Percentiles rank a stretch among this genome's conserved stretches.
Conservation (phyloP, 192 early-diverging fungal species). For the Backusella tarrabulga region DNA sequence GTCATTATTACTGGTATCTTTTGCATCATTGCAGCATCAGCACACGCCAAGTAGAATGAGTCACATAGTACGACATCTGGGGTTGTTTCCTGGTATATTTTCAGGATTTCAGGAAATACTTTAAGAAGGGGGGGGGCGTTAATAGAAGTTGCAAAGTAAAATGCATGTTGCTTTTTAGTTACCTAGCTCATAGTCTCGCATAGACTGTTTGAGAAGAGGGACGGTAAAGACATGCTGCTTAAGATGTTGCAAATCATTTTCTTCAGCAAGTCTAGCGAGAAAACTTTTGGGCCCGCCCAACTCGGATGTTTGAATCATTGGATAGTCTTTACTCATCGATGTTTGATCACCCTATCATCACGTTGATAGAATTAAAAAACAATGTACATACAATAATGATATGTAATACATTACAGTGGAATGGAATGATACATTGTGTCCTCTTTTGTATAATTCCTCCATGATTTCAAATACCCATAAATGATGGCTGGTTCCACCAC, state of each 20-base stretch:
- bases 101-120: background rate
- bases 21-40: background rate
- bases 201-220: background rate
- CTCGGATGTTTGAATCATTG: background rate
- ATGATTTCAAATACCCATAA: conserved; percentile 23
- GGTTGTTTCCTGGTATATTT: background rate
- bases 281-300: background rate
- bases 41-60: background rate
- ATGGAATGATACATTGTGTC: conserved; percentile 19
- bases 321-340: conserved; percentile 7
- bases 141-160: background rate
- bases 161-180: background rate
- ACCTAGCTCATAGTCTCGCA: background rate
- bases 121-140: background rate
- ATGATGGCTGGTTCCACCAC: conserved; percentile 17
- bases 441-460: conserved; percentile 10
- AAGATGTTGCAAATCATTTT: background rate
- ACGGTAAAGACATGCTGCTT: background rate
- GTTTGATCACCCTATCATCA: conserved; percentile 2
- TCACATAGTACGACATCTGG: background rate
- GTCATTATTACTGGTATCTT: background rate
- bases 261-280: background rate
- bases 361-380: background rate
- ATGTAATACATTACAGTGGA: conserved; percentile 8
- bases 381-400: background rate